Conservation (phyloP, 106 monocot genomes). For the Chionographis japonica region DNA sequence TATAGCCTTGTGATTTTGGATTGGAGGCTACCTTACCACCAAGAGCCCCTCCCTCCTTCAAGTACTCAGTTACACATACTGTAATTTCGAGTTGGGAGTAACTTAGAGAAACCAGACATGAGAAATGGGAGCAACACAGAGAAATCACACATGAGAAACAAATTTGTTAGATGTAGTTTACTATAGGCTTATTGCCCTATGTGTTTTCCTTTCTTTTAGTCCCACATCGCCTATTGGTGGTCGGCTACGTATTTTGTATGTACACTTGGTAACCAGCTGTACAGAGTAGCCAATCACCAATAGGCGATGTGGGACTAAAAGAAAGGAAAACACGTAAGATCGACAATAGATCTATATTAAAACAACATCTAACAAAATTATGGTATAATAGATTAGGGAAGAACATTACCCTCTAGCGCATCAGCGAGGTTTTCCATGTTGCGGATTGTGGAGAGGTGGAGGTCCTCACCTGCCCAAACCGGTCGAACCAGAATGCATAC, state of each 20-base stretch:
- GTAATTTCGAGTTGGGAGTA: background rate
- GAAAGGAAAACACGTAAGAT: too few species aligned
- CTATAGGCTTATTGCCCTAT: too few species aligned
- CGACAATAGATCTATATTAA: too few species aligned
- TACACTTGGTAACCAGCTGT: too few species aligned
- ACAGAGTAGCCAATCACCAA: too few species aligned
- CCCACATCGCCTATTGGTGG: too few species aligned
- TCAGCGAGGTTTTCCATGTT: slow-evolving; percentile 59
- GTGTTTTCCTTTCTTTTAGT: too few species aligned
- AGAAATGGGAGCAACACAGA: background rate
- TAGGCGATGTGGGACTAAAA: too few species aligned
- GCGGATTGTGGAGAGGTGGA: slow-evolving; percentile 30
- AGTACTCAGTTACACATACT: slow-evolving; percentile 15
- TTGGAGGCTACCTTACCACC: background rate
- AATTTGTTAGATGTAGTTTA: too few species aligned
- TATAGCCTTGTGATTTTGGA: slow-evolving; percentile 12
- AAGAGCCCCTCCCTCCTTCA: background rate
- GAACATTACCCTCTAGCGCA: slow-evolving; percentile 42
- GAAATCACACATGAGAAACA: background rate
- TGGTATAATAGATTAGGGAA: too few species aligned
- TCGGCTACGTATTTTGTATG: too few species aligned
- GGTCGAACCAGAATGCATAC: slow-evolving; percentile 36
- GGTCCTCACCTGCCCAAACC: slow-evolving; percentile 58
- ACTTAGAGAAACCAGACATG: background rate
- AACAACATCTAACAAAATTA: too few species aligned